These are phyloP conservation scores for Kwoniella mangroviensis DNA, from an alignment of 768 basidiomycete genomes.

Conservation along the genomic window DNA sequence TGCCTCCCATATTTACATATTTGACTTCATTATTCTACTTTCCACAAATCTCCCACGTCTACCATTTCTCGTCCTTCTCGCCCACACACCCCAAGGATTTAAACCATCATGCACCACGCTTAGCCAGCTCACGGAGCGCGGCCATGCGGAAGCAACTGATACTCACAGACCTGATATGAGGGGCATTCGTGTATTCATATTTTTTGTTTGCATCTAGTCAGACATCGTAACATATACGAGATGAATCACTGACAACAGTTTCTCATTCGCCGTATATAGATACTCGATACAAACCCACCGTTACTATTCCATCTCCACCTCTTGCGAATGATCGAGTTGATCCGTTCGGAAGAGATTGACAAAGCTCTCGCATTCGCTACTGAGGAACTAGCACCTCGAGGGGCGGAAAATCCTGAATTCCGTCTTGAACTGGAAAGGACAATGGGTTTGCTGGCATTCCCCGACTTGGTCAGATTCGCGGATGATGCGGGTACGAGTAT, in stretches of 20 bases:
- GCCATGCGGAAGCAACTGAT: constrained; percentile 86
- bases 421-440: constrained; percentile 88
- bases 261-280: constrained; percentile 63
- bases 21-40: constrained; percentile 15
- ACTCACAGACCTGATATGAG: constrained; percentile 59
- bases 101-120: constrained; percentile 97
- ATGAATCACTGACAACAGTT: background rate
- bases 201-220: constrained; percentile 18
- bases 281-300: constrained; percentile 90
- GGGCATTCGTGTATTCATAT: constrained; percentile 41
- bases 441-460: constrained; percentile 78
- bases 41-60: constrained; percentile 6
- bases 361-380: constrained; percentile 91
- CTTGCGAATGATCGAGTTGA: constrained; percentile 91
- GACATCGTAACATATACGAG: constrained; percentile 18
- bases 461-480: constrained; percentile 55
- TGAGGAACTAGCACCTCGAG: constrained; percentile 88
- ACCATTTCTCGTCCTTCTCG: constrained; percentile 1
- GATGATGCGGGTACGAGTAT: constrained; percentile 29
- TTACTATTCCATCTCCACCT: constrained; percentile 96
- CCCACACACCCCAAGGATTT: constrained; percentile 70
- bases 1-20: background rate
- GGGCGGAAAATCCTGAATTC: constrained; percentile 93
- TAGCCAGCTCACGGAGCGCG: constrained; percentile 66
- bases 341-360: constrained; percentile 75